These are phyloP conservation scores for Dryas integrifolia DNA, from an alignment of 331 rosid genomes.

Conservation along the genomic window DNA sequence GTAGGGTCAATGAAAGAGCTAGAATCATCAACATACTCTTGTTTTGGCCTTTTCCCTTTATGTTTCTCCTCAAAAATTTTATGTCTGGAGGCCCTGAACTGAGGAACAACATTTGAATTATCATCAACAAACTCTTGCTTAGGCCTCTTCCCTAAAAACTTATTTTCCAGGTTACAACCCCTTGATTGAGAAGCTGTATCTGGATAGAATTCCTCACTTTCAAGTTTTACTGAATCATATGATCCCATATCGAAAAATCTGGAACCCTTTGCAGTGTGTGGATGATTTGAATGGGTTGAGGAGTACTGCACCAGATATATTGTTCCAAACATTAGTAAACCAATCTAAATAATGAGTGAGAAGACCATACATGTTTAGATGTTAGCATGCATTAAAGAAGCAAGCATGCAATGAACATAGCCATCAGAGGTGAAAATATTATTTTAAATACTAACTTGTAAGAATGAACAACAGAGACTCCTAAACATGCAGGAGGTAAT, in stretches of 20 bases:
- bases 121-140: constrained; percentile 26
- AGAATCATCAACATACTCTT: constrained; percentile 40
- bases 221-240: constrained; percentile 41
- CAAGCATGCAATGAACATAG: not conserved
- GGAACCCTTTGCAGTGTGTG: constrained; percentile 7
- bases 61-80: constrained; percentile 12
- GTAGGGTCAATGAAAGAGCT: constrained; percentile 32
- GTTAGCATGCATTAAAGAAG: not conserved
- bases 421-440: not conserved
- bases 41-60: constrained; percentile 40
- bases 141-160: constrained; percentile 26
- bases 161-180: constrained; percentile 27
- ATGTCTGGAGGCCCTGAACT: constrained; percentile 1
- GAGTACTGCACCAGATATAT: constrained; percentile 38
- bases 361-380: not conserved
- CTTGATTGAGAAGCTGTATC: constrained; percentile 37
- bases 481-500: not conserved
- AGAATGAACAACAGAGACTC: not conserved
- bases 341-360: constrained; percentile 5
- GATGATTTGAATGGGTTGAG: constrained; percentile 19
- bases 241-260: constrained; percentile 21
- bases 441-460: not conserved
- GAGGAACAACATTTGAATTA: constrained; percentile 20
- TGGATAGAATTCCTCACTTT: constrained; percentile 40
- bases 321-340: constrained; percentile 8